These are phyloP conservation scores for Paramecium caudatum DNA, from an alignment of 73 alveolate species.

Conservation along the genomic window DNA sequence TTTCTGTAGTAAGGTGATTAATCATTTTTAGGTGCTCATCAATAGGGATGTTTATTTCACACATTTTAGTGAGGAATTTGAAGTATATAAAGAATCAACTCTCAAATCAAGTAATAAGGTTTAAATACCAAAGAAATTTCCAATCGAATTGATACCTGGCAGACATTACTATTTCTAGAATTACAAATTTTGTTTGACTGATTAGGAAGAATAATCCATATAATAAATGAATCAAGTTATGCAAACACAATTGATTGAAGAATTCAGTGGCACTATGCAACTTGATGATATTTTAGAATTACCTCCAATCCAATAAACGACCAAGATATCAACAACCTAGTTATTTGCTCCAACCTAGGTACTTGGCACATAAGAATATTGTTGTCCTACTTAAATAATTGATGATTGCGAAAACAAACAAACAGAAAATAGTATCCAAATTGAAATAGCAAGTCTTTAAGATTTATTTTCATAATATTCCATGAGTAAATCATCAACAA, in stretches of 20 bases:
- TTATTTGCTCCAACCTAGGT: background rate
- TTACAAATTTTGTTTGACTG: background rate
- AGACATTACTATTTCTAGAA: slow-evolving; percentile 23
- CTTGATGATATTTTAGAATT: slow-evolving; percentile 24
- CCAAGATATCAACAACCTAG: background rate
- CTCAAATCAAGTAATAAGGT: background rate
- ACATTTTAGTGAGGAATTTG: background rate
- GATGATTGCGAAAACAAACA: background rate
- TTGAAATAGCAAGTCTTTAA: background rate
- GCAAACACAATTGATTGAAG: background rate
- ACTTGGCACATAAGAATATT: slow-evolving; percentile 13
- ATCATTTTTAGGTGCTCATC: background rate
- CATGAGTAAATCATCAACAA: background rate
- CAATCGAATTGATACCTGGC: slow-evolving; percentile 13
- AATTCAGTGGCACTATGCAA: slow-evolving; percentile 6
- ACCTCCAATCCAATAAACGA: slow-evolving; percentile 35
- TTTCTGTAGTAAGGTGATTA: background rate
- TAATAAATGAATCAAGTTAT: background rate
- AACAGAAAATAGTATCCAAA: no score
- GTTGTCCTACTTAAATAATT: slow-evolving; percentile 19
- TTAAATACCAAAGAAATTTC: slow-evolving; percentile 38
- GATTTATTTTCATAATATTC: slow-evolving; percentile 6
- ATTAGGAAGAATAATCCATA: background rate
- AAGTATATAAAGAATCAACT: slow-evolving; percentile 30
- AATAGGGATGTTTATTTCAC: slow-evolving; percentile 37